Percentiles rank a stretch among this genome's conserved stretches.
Conservation (phyloP, 495 filamentous ascomycete species). For the Haplographium delicatum region DNA sequence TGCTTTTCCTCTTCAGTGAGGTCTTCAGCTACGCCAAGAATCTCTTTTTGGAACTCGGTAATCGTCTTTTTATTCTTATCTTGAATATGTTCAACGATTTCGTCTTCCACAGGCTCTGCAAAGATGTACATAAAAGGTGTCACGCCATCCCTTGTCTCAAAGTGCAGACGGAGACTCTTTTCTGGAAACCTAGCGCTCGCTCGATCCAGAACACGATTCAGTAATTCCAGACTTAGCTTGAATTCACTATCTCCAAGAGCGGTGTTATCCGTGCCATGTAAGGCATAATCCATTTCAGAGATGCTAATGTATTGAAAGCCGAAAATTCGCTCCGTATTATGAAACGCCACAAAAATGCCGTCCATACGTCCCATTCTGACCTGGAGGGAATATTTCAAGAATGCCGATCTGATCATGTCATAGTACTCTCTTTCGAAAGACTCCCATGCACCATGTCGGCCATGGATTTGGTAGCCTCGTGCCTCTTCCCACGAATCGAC, state of each 20-base stretch:
- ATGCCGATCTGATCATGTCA: constrained; percentile 92
- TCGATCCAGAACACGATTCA: constrained; percentile 72
- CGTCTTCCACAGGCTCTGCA: constrained; percentile 72
- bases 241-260: constrained; percentile 84
- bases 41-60: constrained; percentile 59
- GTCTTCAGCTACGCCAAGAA: constrained; percentile 43
- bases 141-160: constrained; percentile 65
- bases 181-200: constrained; percentile 67
- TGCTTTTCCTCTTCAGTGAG: constrained; percentile 23
- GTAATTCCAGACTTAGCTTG: constrained; percentile 65
- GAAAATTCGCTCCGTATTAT: constrained; percentile 93
- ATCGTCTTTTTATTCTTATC: constrained; percentile 52
- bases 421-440: constrained; percentile 94
- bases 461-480: constrained; percentile 80
- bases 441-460: constrained; percentile 67
- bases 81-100: constrained; percentile 71
- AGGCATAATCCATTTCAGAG: constrained; percentile 74
- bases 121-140: constrained; percentile 75
- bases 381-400: constrained; percentile 95
- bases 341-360: constrained; percentile 96
- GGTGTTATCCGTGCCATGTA: constrained; percentile 67
- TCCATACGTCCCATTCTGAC: constrained; percentile 97
- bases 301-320: constrained; percentile 93
- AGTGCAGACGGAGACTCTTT: constrained; percentile 74
- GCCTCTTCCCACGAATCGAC: constrained; percentile 64